Base-by-base conservation (phyloP, 2,329 filamentous ascomycete species). In the Periconia macrospinosa region DNA sequence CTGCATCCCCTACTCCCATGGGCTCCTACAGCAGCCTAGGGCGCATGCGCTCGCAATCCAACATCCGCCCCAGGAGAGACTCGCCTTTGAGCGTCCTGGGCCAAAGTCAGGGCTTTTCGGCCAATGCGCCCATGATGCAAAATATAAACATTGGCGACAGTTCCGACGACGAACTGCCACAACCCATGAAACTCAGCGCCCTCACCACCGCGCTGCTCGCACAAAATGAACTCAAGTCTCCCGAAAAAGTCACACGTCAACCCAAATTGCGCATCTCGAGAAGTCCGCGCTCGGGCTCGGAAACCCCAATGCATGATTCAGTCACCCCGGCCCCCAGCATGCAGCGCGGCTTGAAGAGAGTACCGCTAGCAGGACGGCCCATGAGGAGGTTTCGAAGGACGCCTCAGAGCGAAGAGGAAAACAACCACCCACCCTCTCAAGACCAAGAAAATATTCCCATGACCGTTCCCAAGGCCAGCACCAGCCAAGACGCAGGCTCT, bases 161-260 rank as follows among this genome's bases (percentile, higher is more conserved):
- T 79, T 96, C 92, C 20, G 93, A 97, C 75, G 93, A 97, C 67
- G 93, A 97, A 75, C 90, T 95, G 27, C 88, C 91, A 62, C 68
- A 77, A 49, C 92, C 92, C 65, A 91, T 94, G 85, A 95, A 94
- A 77, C 89, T 97, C 71, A 97, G 92, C 71, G 92, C 92, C 65
- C 84, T 94, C 61, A 96, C 93, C 46, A 93, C 94, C 70, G 92
- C 91, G 18, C 80, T 97, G 15, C 81, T 97, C 46, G 74, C 75
- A 19, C 79, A 80, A 50, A 76, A 78, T 53, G 79, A 78, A 40
- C 64, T 73, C 66, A 69, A 65, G 19, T 74, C 72, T 35, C 72
- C 73, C 7, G 53, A 55, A 10, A 53, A 47, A 40, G 42, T 27
- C 20, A n/a, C 43, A 33, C 60, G 70, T 40, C 71, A 69, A 54